Evolutionary conservation across 2,329 filamentous ascomycete species (phyloP), one percentile per base, ranked within the genome.

Genomic region (Aureobasidium sp.): DNA sequence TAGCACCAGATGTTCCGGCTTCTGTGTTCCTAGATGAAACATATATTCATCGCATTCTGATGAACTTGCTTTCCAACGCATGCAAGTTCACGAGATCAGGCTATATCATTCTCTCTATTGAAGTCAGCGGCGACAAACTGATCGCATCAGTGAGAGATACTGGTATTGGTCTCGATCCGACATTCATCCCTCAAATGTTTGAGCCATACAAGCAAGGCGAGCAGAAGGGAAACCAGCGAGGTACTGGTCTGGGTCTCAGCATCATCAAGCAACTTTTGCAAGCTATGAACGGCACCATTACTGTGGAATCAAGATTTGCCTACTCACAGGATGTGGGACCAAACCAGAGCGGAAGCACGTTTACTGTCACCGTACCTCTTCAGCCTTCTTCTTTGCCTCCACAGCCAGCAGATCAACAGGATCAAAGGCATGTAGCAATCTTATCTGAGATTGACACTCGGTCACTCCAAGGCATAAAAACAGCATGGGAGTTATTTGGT

Each of bases 241-340:
- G 91, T n/a, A 95, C 90, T 1, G 90, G 90, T 5, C 77, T 95
- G 4, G 90, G 90, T 2, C 73, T 95, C 59, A 91, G 88, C 69
- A 96, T 96, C 36, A 59, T 63, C 34, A 63, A 61, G 30, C 58
- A 63, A 32, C 58, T 63, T 15, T 27, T 63, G 8, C 58, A 63
- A 47, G 59, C 50, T n/a, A 63, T 63, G 62, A 48, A 34, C 4
- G 62, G 62, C 34, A 63, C 62, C n/a, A 63, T 63, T 6, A 53
- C 47, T 16, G 58, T 61, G 5, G 58, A 63, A 16, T 57, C 48
- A 2, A 61, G 61, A 27, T 55, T 61, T 11, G 49, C 34, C 15
- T 53, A 53, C 13, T 50, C 61, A 15, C 45, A 62, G 30, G 58
- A 58, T 34, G 47, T 59, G 3, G 32, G 27, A n/a, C 52, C 58